These are phyloP conservation scores for Epipyxis sp. DNA, from an alignment of 108 stramenopile species.

Conservation along the genomic window DNA sequence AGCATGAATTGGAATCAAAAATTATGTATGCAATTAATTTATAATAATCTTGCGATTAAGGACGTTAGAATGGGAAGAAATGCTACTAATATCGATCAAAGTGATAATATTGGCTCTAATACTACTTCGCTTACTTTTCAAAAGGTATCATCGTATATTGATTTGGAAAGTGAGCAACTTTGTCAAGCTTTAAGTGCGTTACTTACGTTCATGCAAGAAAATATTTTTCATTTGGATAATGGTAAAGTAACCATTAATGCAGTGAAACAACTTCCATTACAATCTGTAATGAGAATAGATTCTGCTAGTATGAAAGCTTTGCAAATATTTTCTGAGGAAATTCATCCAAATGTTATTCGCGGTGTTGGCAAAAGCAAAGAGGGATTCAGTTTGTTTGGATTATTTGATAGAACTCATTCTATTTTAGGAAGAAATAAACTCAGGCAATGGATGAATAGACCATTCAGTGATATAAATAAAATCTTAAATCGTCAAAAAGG, in stretches of 20 bases:
- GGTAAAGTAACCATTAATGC: neutral
- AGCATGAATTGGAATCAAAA: neutral
- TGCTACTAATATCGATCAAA: neutral
- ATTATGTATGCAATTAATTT: neutral
- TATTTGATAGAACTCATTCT: slow-evolving; percentile 76
- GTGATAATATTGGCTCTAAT: neutral
- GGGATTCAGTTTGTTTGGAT: slow-evolving; percentile 80
- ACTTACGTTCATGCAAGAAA: neutral
- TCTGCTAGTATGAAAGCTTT: neutral
- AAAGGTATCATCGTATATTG: neutral
- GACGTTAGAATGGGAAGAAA: too few relatives aligned
- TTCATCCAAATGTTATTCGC: slow-evolving; percentile 23
- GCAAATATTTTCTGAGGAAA: slow-evolving; percentile 24
- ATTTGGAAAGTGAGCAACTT: neutral
- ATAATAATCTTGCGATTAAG: neutral
- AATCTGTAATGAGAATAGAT: neutral
- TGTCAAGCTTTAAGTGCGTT: neutral
- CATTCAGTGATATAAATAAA: slow-evolving; percentile 56
- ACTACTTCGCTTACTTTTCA: neutral
- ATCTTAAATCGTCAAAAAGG: slow-evolving; percentile 71
- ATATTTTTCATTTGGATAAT: neutral
- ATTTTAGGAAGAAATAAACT: slow-evolving; percentile 72
- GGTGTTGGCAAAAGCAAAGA: slow-evolving; percentile 69
- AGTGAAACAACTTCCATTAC: neutral
- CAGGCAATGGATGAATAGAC: slow-evolving; percentile 82